A percentile compares a stretch with the other conserved stretches of the same genome.
Conservation (phyloP, 371 early-diverging fungal genomes). For the Modicella reniformis region DNA sequence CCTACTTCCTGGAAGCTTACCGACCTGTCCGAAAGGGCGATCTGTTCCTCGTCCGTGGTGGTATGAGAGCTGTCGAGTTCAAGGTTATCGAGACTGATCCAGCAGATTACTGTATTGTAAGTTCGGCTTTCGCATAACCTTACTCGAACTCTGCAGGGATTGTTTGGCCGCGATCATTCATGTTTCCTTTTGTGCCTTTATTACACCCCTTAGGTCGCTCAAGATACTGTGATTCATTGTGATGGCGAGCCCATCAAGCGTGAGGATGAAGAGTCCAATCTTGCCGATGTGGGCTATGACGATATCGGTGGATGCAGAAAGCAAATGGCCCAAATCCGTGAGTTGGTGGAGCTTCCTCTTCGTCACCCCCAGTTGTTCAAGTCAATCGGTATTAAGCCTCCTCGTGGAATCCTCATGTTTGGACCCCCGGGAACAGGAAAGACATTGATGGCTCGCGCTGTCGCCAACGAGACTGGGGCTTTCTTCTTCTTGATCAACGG, state of each 20-base stretch:
- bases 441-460: conserved; percentile 82
- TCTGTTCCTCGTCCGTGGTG: conserved; percentile 94
- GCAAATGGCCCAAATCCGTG: conserved; percentile 99
- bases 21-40: conserved; percentile 96
- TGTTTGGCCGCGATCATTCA: neutral
- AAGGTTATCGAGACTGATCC: conserved; percentile 98
- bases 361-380: conserved; percentile 98
- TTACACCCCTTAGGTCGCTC: conserved; percentile 73
- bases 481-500: conserved; percentile 98
- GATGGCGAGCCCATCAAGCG: conserved; percentile 98
- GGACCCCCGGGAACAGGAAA: conserved; percentile 99
- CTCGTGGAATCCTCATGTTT: conserved; percentile 96
- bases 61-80: conserved; percentile 98
- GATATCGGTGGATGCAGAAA: conserved; percentile 99
- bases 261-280: conserved; percentile 96
- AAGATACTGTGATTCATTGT: conserved; percentile 97
- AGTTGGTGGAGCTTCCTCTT: conserved; percentile 98
- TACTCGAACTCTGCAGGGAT: neutral
- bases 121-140: conserved; percentile 33
- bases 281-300: conserved; percentile 98
- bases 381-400: conserved; percentile 98
- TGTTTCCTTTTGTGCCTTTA: neutral
- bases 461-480: conserved; percentile 79
- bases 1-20: conserved; percentile 97
- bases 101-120: conserved; percentile 95